Evolutionary conservation across 2,329 filamentous ascomycete genomes (phyloP).

Genomic region (Penicillium sp.): DNA sequence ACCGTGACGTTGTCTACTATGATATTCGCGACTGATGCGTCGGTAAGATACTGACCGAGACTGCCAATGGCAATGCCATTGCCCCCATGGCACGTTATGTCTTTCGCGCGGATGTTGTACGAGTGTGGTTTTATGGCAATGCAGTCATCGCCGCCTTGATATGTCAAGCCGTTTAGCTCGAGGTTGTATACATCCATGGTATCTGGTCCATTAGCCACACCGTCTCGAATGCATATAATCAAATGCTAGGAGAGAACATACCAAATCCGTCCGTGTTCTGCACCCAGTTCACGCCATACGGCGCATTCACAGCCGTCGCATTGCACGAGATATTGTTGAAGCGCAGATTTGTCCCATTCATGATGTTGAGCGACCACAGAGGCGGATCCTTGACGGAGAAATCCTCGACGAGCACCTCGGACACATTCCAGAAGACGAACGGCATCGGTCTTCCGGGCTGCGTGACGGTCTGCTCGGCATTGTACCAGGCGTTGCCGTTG

Average conservation of each 20-base stretch:
- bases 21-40: constrained; percentile 50
- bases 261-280: constrained; percentile 56
- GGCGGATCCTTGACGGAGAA: constrained; percentile 51
- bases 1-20: constrained; percentile 42
- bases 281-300: constrained; percentile 53
- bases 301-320: constrained; percentile 48
- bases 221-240: not conserved
- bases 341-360: constrained; percentile 53
- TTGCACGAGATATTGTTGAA: constrained; percentile 52
- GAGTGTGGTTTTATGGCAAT: constrained; percentile 60
- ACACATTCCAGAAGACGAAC: constrained; percentile 57
- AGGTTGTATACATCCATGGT: constrained; percentile 55
- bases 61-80: constrained; percentile 52
- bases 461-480: constrained; percentile 44
- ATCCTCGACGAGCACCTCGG: constrained; percentile 51
- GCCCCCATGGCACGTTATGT: constrained; percentile 51
- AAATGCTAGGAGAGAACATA: constrained; percentile 12
- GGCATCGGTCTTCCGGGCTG: constrained; percentile 54
- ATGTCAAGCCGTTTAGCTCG: constrained; percentile 48
- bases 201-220: constrained; percentile 35
- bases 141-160: constrained; percentile 60
- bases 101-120: constrained; percentile 54
- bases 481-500: constrained; percentile 55
- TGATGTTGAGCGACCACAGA: constrained; percentile 55
- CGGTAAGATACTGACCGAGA: constrained; percentile 54